Base-by-base conservation (phyloP, 1,284 basidiomycete genomes). In the Vanrija humicola region DNA sequence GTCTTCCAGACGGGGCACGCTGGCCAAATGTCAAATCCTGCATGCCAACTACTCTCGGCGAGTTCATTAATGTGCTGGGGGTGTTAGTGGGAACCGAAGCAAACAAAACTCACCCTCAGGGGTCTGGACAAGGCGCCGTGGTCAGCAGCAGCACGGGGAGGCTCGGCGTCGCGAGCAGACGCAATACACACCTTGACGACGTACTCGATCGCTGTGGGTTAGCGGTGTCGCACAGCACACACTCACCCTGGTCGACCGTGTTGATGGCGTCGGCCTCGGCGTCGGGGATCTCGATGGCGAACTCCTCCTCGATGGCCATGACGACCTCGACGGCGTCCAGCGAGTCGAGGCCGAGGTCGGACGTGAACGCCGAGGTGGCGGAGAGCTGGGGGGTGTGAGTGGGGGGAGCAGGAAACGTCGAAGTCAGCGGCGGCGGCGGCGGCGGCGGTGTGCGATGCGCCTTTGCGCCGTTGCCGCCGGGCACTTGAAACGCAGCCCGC, bases 291-390 rank as follows among this genome's bases (percentile, higher is more conserved):
- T 78, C 77, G 52, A 78, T 78, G 51, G 74, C 73, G 65, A 82
- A 82, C 75, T 91, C 95, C 86, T 98, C 95, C 80, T 99, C 96
- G 66, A 99, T 89, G 46, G 95, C 93, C 94, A 99, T 98, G 69
- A 98, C 91, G 43, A 98, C 94, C 78, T 99, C 96, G 43, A 99
- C 95, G 46, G 93, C 86, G 77, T 98, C 96, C 71, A 99, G 81
- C 69, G 93, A 97, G 80, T 99, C 96, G 48, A 99, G 83, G 40
- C 92, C 89, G 56, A 99, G 85, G 81, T 98, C 93, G 48, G 83
- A 80, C 56, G 86, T 81, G 79, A 99, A 98, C 34, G 86, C 83
- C 26, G 95, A 82, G 16, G 84, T 75, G 28, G 84, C 63, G 16
- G 85, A 80, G 67, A 98, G 81, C 95, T 97, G 64, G 34, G 42